phyloP scores from a whole-genome alignment of 805 yeast genomes.

The Pichia nakasei region DNA sequence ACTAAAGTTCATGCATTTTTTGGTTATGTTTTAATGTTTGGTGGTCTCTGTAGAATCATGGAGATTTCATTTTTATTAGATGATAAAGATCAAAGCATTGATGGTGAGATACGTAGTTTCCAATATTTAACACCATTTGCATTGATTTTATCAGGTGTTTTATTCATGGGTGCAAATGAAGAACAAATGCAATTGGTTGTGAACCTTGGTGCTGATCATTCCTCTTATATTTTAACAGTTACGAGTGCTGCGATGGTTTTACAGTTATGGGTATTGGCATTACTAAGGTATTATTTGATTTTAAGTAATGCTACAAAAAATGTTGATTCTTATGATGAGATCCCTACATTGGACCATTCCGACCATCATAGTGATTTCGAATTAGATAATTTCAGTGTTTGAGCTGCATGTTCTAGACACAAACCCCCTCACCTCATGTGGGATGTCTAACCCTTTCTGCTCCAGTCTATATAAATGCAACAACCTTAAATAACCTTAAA shows the following conservation, averaged over 20 bases:
- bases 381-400: background rate
- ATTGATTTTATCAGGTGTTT: conserved; percentile 64
- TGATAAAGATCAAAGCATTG: conserved; percentile 39
- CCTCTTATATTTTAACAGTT: conserved; percentile 68
- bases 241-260: conserved; percentile 67
- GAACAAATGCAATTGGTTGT: conserved; percentile 70
- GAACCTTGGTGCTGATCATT: conserved; percentile 73
- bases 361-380: background rate
- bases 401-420: background rate
- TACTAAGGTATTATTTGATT: conserved; percentile 49
- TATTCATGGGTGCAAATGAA: conserved; percentile 90
- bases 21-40: conserved; percentile 70
- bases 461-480: too few species aligned
- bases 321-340: background rate
- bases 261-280: conserved; percentile 54
- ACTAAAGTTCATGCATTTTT: conserved; percentile 85
- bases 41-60: conserved; percentile 66
- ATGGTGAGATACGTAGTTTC: conserved; percentile 51
- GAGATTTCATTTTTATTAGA: conserved; percentile 72
- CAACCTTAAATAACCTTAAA: background rate
- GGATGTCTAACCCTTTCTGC: too few species aligned
- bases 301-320: background rate
- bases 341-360: background rate
- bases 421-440: too few species aligned
- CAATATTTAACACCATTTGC: conserved; percentile 85